Percentiles rank a stretch among this genome's conserved stretches.
phyloP scores from a whole-genome alignment of 805 yeast species.

The Lachancea lanzarotensis region DNA sequence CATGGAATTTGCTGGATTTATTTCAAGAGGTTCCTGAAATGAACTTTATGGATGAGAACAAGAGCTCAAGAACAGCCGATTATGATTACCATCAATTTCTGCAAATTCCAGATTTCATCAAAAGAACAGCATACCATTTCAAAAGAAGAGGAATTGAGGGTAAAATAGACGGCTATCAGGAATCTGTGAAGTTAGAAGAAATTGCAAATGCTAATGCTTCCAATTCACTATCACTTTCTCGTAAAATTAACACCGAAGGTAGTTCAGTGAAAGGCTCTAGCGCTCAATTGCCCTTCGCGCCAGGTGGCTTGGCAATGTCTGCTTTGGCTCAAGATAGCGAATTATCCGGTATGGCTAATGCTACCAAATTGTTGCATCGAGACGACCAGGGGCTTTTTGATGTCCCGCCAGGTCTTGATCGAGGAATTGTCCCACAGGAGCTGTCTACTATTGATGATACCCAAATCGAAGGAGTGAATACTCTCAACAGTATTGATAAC shows the following conservation, averaged over 20 bases:
- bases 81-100: constrained; percentile 42
- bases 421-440: constrained; percentile 50
- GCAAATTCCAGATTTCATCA: constrained; percentile 51
- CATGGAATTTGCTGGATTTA: constrained; percentile 65
- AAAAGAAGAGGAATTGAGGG: constrained; percentile 75
- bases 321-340: constrained; percentile 15
- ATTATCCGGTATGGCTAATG: constrained; percentile 20
- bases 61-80: constrained; percentile 7
- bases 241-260: constrained; percentile 58
- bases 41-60: constrained; percentile 17
- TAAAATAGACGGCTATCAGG: constrained; percentile 51
- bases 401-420: constrained; percentile 69
- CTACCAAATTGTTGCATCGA: constrained; percentile 45
- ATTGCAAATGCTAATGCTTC: constrained; percentile 48
- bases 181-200: constrained; percentile 47
- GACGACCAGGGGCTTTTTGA: constrained; percentile 74
- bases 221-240: constrained; percentile 64
- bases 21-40: constrained; percentile 52
- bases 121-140: constrained; percentile 60
- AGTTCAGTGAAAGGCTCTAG: constrained; percentile 64
- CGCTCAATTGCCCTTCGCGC: constrained; percentile 78
- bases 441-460: constrained; percentile 12
- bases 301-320: constrained; percentile 63
- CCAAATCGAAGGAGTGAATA: constrained; percentile 20
- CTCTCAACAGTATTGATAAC: constrained; percentile 30